phyloP scores from a whole-genome alignment of 805 yeast genomes.

The Candida insectalens region DNA sequence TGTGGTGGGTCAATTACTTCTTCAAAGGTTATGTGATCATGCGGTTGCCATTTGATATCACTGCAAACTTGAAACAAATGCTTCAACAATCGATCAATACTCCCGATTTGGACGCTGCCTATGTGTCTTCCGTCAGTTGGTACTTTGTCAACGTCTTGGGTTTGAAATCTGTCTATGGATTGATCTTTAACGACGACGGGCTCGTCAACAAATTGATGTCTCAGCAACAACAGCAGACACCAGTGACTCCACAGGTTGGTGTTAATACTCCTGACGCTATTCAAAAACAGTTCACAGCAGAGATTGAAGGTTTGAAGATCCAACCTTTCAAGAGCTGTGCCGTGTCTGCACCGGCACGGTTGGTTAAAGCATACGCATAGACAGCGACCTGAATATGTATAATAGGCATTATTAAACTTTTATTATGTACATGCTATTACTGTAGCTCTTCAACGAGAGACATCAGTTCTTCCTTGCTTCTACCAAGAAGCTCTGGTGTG shows the following conservation, averaged over 20 bases:
- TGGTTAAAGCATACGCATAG: constrained; percentile 14
- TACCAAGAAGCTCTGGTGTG: too few species aligned
- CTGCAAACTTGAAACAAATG: constrained; percentile 85
- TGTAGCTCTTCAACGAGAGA: too few species aligned
- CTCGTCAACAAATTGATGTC: constrained; percentile 36
- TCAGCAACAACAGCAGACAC: constrained; percentile 25
- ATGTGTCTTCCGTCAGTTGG: constrained; percentile 95
- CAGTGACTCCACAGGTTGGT: constrained; percentile 23
- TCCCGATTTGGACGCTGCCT: constrained; percentile 75
- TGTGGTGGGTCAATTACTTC: constrained; percentile 94
- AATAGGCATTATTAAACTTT: too few species aligned
- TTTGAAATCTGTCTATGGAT: constrained; percentile 64
- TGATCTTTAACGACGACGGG: constrained; percentile 47
- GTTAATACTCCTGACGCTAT: constrained; percentile 56
- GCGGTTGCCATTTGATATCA: constrained; percentile 87
- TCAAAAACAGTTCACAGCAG: constrained; percentile 54
- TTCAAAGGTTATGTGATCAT: constrained; percentile 85
- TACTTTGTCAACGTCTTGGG: constrained; percentile 85
- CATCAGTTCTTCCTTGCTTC: too few species aligned
- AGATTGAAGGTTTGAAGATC: constrained; percentile 54
- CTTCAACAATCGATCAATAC: constrained; percentile 82
- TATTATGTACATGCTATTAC: too few species aligned
- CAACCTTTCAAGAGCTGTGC: constrained; percentile 33
- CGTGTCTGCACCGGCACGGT: constrained; percentile 54
- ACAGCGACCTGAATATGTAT: too few species aligned